Evolutionary conservation across 164 flowering plant genomes (phyloP), one percentile per base, ranked within the genome.

Genomic region (Saururus chinensis): DNA sequence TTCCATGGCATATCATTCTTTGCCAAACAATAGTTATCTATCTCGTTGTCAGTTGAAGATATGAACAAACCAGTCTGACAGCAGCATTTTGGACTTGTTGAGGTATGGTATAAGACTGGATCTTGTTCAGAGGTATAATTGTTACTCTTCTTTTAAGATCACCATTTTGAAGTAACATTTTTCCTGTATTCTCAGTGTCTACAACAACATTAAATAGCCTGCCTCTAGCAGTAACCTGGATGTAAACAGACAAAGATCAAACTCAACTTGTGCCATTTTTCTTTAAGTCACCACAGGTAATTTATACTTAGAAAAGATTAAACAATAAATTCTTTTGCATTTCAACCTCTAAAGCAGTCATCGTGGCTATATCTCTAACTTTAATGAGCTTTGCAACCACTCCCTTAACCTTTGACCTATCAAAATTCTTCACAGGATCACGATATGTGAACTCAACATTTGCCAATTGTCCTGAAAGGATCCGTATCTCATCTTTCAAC

Each of bases 201-300:
- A 91, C 97, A 66, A 95, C 89, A 73, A 95, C 92, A 73, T 95
- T 89, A 75, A 63, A 95, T 67, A 95, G 66, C 77, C 86, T 89
- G 61, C 99, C 96, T 49, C 96, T 95, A 42, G 99, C 99, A 73
- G 91, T 82, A 66, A 89, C 99, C 99, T 95, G 74, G 56, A 77
- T 48, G 48, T 26, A 37, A 20, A 52, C 55, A 30, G 19, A 42
- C 19, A 60, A 53, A 22, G 57, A 11, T 51, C 21, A 24, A 51
- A 19, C 19, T 40, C n/a, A 16, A 9, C 40, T 41, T 21, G 25
- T 22, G 2, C 7, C 17, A 52, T 53, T 40, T 58, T n/a, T 35
- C 1, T 58, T 22, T 25, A 22, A 56, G 21, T 21, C 59, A 6
- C 37, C 37, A 30, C 37, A 30, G 37, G 6, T 30, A 30, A 2